Evolutionary conservation across 108 stramenopile genomes (phyloP), one percentile per base, ranked within the genome.

Genomic region (Mediolabrus comicus): DNA sequence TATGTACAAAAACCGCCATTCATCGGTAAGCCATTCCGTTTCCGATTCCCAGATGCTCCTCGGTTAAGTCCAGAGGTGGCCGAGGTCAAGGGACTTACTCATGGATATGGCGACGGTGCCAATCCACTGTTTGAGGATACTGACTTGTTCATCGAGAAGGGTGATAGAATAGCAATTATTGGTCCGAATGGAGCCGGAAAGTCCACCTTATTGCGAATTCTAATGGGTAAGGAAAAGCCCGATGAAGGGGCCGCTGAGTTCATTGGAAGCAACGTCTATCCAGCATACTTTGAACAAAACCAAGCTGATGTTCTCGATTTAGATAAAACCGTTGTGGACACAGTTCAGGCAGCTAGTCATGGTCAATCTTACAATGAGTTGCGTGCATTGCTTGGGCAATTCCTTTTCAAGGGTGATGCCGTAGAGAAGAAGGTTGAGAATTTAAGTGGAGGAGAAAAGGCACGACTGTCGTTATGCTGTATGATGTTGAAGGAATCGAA

Each of bases 401-500:
- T 98, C 95, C 86, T 92, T 28, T 98, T 98, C 80, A 80, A 72
- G 17, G 78, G 82, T 1, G 94, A 94, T 29, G 97, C 96, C 67
- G 85, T 68, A 25, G 88, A 91, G 13, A 85, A 85, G 67, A 72
- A 82, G 9, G 96, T 98, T 9, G 81, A 83, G 6, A 89, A 88
- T 68, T 98, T 98, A 68, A 89, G 87, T 7, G 98, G 98, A 26
- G 98, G 98, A 0, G 98, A 97, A 97, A 97, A 97, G 57, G 98
- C 98, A 97, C 78, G 98, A 35, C 96, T 98, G 59, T 97, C 96
- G n/a, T 83, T 99, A 29, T 97, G 96, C 30, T 97, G 97, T 77
- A 95, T 98, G 10, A 57, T 99, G 67, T 79, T 97, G 13, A 70
- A 88, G 67, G 95, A 97, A 56, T 97, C 98, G 9, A 95, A 98